These are phyloP conservation scores for Penicillium chermesinum DNA, from an alignment of 495 filamentous ascomycete genomes.

Conservation along the genomic window DNA sequence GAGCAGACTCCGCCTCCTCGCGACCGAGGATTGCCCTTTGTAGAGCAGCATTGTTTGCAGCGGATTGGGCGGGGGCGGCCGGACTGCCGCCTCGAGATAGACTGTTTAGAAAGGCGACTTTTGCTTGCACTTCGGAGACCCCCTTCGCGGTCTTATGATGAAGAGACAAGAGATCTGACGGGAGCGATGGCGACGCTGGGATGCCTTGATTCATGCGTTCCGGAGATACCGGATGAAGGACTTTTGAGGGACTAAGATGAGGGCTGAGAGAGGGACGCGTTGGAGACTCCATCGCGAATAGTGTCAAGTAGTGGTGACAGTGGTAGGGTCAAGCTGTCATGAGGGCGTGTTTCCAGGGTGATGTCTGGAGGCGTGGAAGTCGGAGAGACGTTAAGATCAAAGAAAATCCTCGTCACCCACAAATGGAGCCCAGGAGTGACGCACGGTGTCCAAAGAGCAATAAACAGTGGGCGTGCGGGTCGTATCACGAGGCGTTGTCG, in stretches of 20 bases:
- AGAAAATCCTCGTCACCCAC: not conserved
- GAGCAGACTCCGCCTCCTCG: conserved; percentile 64
- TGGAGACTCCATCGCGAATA: conserved; percentile 38
- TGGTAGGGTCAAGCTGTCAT: conserved; percentile 14
- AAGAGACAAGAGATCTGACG: conserved; percentile 37
- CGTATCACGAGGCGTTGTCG: not conserved
- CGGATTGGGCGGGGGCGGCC: conserved; percentile 46
- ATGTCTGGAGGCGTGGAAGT: conserved; percentile 13
- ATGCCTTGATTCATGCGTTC: conserved; percentile 71
- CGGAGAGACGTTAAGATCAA: conserved; percentile 3
- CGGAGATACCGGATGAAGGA: conserved; percentile 68
- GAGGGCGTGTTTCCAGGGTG: conserved; percentile 24
- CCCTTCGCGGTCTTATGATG: conserved; percentile 41
- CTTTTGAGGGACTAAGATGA: conserved; percentile 50
- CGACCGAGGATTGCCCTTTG: conserved; percentile 77
- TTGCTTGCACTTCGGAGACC: conserved; percentile 74
- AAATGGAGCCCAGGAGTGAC: not conserved
- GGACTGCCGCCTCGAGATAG: conserved; percentile 58
- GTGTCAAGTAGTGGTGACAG: conserved; percentile 10
- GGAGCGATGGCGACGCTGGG: conserved; percentile 49
- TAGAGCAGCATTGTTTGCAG: conserved; percentile 60
- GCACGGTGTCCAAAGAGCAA: not conserved
- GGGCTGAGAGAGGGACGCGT: conserved; percentile 41
- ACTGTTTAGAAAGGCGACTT: conserved; percentile 78
- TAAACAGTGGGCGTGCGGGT: not conserved